A percentile compares a stretch with the other conserved stretches of the same genome.
phyloP scores from a whole-genome alignment of 1,284 basidiomycete species.

The Puccinia coronata region DNA sequence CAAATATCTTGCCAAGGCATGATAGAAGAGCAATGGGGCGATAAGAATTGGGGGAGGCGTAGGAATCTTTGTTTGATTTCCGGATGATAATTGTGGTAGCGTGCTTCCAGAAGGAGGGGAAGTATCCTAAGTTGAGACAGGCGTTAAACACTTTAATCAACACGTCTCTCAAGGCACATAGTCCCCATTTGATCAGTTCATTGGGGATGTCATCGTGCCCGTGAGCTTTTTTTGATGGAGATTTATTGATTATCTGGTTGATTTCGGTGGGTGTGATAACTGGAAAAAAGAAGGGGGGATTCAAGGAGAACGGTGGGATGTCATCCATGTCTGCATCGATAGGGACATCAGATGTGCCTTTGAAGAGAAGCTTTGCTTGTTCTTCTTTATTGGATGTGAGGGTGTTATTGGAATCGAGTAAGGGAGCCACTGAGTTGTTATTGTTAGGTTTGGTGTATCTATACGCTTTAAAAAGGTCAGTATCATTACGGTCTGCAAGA shows the following conservation, averaged over 20 bases:
- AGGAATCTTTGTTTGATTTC: slow-evolving; percentile 13
- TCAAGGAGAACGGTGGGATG: neutral
- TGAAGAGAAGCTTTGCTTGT: slow-evolving; percentile 9
- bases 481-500: neutral
- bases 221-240: slow-evolving; percentile 5
- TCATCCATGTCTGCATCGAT: neutral
- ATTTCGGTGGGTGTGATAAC: neutral
- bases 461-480: neutral
- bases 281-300: neutral
- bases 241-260: neutral
- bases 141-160: neutral
- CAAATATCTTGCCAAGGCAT: slow-evolving; percentile 27
- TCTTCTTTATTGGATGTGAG: slow-evolving; percentile 4
- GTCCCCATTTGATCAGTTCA: neutral
- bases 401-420: neutral
- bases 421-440: neutral
- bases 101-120: slow-evolving; percentile 13
- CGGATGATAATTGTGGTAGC: slow-evolving; percentile 19
- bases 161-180: neutral
- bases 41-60: slow-evolving; percentile 16
- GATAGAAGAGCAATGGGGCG: slow-evolving; percentile 31
- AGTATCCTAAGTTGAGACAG: slow-evolving; percentile 21
- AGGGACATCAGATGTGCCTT: neutral
- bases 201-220: slow-evolving; percentile 8
- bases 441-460: neutral